Evolutionary conservation across 2,329 filamentous ascomycete genomes (phyloP), one percentile per base, ranked within the genome.

Genomic region (Fusarium abutilonis): DNA sequence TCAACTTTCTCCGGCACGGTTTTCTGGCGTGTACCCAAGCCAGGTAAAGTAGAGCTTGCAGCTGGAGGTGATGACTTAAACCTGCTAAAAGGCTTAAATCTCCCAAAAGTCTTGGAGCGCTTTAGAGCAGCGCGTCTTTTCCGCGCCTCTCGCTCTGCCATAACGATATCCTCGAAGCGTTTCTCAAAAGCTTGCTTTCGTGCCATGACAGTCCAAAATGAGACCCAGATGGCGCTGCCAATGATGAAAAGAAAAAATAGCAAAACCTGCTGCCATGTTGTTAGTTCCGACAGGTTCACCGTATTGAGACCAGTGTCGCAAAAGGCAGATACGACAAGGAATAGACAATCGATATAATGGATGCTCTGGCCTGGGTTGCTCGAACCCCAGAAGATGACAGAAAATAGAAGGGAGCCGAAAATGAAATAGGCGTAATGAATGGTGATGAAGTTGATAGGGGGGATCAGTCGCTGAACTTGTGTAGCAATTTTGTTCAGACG

Each of bases 341-440:
- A 91, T 14, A 91, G 73, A n/a, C 84, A 81, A 70, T 91, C 88
- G 34, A 81, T 81, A 73, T 87, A 91, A 41, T 76, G 74, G 45
- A 91, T 78, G 60, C 78, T 83, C 48, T 76, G 72, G 15, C 74
- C 70, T 1, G 85, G 83, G 2, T 78, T 79, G 1, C 84, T 85
- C 1, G 82, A 78, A 9, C 78, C 80, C 81, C 83, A 91, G 68
- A 90, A 87, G 47, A 91, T 80, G 54, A 84, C 63, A 13, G 86
- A 86, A 47, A 78, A 79, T 17, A 88, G 28, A 6, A 90, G 70
- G 47, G 79, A 81, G 7, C 82, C 82, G 10, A 76, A 56, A 58
- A 89, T 78, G 71, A 91, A 91, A 74, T 90, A 91, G 46, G 80
- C 72, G 74, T 90, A 89, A 70, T 91, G 89, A 6, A 90, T 67